These are phyloP conservation scores for Colletotrichum sp. DNA, from an alignment of 2,329 filamentous ascomycete species.

Conservation along the genomic window DNA sequence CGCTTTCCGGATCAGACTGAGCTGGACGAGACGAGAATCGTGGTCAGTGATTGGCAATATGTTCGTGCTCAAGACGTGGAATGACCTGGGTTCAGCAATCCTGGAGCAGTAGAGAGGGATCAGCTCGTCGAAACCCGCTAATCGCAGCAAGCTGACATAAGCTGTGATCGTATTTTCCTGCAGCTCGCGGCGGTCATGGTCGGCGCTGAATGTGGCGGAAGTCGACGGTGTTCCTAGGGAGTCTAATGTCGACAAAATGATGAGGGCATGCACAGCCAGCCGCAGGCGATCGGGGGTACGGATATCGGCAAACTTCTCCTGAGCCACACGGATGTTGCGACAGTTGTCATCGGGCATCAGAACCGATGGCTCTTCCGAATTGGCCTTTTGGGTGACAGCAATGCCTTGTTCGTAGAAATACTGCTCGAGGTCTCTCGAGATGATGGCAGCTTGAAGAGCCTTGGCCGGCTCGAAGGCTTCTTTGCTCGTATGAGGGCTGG, in stretches of 20 bases:
- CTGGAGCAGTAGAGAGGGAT: constrained; percentile 90
- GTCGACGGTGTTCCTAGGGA: constrained; percentile 48
- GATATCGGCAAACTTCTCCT: constrained; percentile 56
- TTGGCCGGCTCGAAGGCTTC: constrained; percentile 73
- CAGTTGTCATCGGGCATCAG: constrained; percentile 13
- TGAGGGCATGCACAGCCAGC: constrained; percentile 70
- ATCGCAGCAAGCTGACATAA: constrained; percentile 81
- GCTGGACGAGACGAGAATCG: constrained; percentile 68
- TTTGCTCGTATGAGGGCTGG: constrained; percentile 56
- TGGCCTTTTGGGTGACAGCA: constrained; percentile 46
- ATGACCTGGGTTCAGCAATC: constrained; percentile 67
- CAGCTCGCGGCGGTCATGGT: constrained; percentile 44
- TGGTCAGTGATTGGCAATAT: constrained; percentile 74
- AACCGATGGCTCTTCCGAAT: constrained; percentile 42
- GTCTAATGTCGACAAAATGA: constrained; percentile 71
- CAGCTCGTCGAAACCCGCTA: constrained; percentile 74
- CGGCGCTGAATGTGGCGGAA: constrained; percentile 39
- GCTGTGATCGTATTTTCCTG: constrained; percentile 80
- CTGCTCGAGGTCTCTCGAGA: constrained; percentile 65
- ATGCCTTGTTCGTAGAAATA: constrained; percentile 66
- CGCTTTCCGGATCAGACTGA: constrained; percentile 78
- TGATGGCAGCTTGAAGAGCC: constrained; percentile 76
- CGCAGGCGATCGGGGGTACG: constrained; percentile 70
- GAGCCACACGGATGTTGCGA: constrained; percentile 37
- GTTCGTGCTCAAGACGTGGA: constrained; percentile 77